Conservation (phyloP, 2,329 filamentous ascomycete species). For the Tolypocladium tropicale region DNA sequence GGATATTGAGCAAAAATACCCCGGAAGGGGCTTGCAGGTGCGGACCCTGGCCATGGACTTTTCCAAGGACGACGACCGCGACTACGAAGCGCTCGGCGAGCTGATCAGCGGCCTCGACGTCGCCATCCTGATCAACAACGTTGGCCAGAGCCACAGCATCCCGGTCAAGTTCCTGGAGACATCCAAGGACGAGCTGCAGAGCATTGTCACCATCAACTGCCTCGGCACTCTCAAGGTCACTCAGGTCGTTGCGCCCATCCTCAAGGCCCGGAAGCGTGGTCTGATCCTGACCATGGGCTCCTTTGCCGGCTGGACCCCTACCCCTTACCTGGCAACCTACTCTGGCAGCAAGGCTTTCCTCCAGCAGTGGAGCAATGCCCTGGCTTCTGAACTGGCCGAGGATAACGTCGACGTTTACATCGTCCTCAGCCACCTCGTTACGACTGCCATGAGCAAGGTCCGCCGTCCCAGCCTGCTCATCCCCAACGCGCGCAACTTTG, state of each 20-base stretch:
- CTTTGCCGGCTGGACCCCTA: slow-evolving; percentile 86
- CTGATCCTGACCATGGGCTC: slow-evolving; percentile 96
- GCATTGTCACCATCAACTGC: slow-evolving; percentile 95
- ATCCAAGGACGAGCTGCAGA: slow-evolving; percentile 64
- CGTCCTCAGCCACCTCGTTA: slow-evolving; percentile 85
- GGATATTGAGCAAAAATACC: slow-evolving; percentile 64
- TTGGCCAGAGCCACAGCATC: slow-evolving; percentile 87
- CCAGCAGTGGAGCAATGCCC: slow-evolving; percentile 85
- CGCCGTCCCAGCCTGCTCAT: slow-evolving; percentile 67
- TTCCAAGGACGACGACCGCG: slow-evolving; percentile 62
- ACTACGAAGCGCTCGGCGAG: slow-evolving; percentile 65
- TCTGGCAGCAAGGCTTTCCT: slow-evolving; percentile 97
- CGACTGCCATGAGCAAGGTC: slow-evolving; percentile 95
- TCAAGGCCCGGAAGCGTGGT: slow-evolving; percentile 75
- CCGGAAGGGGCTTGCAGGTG: slow-evolving; percentile 50
- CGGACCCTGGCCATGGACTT: slow-evolving; percentile 91
- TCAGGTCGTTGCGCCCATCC: slow-evolving; percentile 71
- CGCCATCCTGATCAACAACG: slow-evolving; percentile 89
- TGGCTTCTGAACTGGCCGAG: slow-evolving; percentile 72
- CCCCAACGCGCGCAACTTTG: slow-evolving; percentile 74
- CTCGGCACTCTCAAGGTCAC: slow-evolving; percentile 82
- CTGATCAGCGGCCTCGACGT: slow-evolving; percentile 67
- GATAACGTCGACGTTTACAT: slow-evolving; percentile 84
- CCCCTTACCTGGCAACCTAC: slow-evolving; percentile 88
- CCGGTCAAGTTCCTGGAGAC: slow-evolving; percentile 84